Conservation (phyloP, 129 eudicot species). For the Lactuca saligna region DNA sequence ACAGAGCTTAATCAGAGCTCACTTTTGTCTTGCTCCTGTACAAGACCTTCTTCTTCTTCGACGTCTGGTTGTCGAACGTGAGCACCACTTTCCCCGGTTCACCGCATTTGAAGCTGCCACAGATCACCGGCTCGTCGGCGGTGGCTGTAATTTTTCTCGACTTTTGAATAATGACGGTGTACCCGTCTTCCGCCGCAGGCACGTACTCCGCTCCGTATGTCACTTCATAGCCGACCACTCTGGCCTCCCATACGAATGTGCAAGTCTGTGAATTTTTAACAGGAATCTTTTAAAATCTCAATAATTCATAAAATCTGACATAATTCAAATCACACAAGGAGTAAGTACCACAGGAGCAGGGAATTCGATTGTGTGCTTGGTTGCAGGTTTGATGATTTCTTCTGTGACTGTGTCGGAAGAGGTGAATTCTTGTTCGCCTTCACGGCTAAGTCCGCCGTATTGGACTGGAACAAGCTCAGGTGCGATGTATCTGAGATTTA, state of each 20-base stretch:
- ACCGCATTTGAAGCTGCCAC: conserved; percentile 58
- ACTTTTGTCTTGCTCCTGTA: conserved; percentile 84
- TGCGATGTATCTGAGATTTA: conserved; percentile 62
- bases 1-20: conserved; percentile 32
- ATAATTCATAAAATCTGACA: background rate
- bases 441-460: conserved; percentile 85
- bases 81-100: conserved; percentile 83
- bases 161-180: conserved; percentile 68
- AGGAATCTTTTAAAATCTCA: conserved; percentile 6
- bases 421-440: conserved; percentile 65
- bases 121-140: conserved; percentile 57
- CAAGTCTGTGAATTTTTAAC: conserved; percentile 46
- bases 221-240: conserved; percentile 72
- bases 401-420: conserved; percentile 54
- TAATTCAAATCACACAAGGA: conserved; percentile 3
- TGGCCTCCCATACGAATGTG: conserved; percentile 67
- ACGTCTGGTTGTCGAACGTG: conserved; percentile 78
- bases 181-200: conserved; percentile 62
- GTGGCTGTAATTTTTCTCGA: conserved; percentile 56
- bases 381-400: conserved; percentile 58
- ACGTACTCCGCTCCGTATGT: conserved; percentile 79
- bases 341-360: conserved; percentile 63
- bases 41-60: conserved; percentile 80
- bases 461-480: conserved; percentile 89
- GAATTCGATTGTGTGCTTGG: conserved; percentile 65